Percentiles rank a stretch among this genome's conserved stretches.
phyloP scores from a whole-genome alignment of 768 basidiomycete species.

The Tylopilus plumbeoviolaceoides region DNA sequence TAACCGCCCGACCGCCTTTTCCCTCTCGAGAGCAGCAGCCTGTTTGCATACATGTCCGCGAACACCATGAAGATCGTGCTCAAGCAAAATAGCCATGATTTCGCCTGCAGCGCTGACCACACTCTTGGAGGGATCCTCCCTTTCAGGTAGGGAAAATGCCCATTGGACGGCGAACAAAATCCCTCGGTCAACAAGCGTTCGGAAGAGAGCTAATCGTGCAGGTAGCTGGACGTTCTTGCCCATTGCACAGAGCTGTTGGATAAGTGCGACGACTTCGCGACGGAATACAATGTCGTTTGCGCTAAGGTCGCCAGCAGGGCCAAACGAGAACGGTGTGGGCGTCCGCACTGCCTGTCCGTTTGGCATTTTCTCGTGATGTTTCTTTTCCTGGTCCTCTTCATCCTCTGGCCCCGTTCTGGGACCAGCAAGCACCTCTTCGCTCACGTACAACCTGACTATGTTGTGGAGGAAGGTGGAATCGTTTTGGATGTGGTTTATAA shows the following conservation, averaged over 20 bases:
- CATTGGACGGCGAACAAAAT: conserved; percentile 90
- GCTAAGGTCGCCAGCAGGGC: conserved; percentile 52
- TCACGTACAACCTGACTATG: conserved; percentile 72
- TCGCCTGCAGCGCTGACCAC: conserved; percentile 85
- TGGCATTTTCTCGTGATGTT: conserved; percentile 37
- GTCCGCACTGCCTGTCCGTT: conserved; percentile 27
- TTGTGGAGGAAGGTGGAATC: conserved; percentile 74
- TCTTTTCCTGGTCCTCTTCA: conserved; percentile 32
- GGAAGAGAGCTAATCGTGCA: conserved; percentile 80
- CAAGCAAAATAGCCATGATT: conserved; percentile 77
- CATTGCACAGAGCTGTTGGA: conserved; percentile 93
- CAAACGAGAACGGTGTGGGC: conserved; percentile 44
- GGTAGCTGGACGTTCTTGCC: conserved; percentile 95
- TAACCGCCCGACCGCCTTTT: conserved; percentile 51
- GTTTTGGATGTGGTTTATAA: conserved; percentile 83
- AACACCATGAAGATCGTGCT: conserved; percentile 88
- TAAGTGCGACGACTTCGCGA: conserved; percentile 77
- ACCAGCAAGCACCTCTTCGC: conserved; percentile 58
- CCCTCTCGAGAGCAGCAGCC: conserved; percentile 63
- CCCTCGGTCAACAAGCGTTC: conserved; percentile 82
- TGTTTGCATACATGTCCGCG: conserved; percentile 83
- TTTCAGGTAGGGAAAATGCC: conserved; percentile 73
- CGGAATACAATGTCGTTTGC: conserved; percentile 54
- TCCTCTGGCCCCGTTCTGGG: conserved; percentile 30
- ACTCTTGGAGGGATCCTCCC: conserved; percentile 40